phyloP scores from a whole-genome alignment of 306 rosid species.

The Citrullus colocynthis region DNA sequence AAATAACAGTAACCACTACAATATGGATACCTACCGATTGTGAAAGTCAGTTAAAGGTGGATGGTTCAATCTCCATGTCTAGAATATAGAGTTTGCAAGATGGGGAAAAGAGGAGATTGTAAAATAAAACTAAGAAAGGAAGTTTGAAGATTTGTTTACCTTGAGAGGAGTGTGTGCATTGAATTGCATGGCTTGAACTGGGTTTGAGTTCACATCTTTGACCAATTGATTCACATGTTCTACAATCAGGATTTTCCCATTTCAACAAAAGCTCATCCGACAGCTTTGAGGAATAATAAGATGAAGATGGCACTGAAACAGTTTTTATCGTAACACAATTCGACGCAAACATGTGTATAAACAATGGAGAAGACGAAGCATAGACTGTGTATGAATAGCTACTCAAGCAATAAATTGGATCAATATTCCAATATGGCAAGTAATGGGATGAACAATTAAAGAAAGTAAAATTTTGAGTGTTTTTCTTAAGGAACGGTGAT shows the following conservation, averaged over 20 bases:
- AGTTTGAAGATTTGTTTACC: too few relatives aligned
- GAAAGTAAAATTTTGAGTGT: conserved; percentile 26
- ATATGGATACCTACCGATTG: too few relatives aligned
- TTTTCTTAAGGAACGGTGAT: conserved; percentile 32
- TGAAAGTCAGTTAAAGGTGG: too few relatives aligned
- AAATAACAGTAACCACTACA: too few relatives aligned
- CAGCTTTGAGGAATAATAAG: conserved; percentile 29
- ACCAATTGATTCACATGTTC: conserved; percentile 41
- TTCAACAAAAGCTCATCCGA: conserved; percentile 24
- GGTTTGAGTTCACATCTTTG: conserved; percentile 38
- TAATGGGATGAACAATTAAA: conserved; percentile 50
- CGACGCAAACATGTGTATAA: conserved; percentile 8
- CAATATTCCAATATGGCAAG: not conserved
- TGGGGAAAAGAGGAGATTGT: too few relatives aligned
- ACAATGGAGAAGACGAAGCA: conserved; percentile 31
- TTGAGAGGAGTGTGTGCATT: conserved; percentile 26
- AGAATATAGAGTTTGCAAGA: too few relatives aligned
- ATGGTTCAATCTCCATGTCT: too few relatives aligned
- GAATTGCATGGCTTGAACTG: conserved; percentile 20
- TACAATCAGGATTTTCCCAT: conserved; percentile 55
- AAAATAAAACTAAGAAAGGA: too few relatives aligned
- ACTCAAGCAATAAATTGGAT: conserved; percentile 46
- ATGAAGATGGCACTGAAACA: conserved; percentile 33
- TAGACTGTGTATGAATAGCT: conserved; percentile 18
- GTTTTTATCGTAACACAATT: conserved; percentile 17